Evolutionary conservation across 2,329 filamentous ascomycete species (phyloP).

Genomic region (Xylariaceae sp.): DNA sequence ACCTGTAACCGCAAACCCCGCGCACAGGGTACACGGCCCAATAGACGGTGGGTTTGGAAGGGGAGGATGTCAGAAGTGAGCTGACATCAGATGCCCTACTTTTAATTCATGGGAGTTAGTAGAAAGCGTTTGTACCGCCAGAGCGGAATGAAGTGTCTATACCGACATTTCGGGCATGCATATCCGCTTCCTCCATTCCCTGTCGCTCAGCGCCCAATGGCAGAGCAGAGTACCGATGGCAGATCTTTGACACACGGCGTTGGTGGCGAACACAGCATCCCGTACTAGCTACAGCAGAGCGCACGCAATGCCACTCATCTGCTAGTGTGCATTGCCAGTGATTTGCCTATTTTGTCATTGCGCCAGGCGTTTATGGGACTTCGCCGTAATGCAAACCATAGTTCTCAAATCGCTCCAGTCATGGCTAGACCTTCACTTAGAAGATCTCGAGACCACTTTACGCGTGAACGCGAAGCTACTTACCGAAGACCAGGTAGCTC

Average conservation of each 20-base stretch:
- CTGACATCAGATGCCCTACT: too few species aligned
- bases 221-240: not conserved
- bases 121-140: not conserved
- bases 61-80: too few species aligned
- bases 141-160: not conserved
- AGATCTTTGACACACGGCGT: conserved; percentile 3
- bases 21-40: too few species aligned
- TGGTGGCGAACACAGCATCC: too few species aligned
- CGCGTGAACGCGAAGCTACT: too few species aligned
- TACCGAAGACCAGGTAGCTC: too few species aligned
- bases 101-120: too few species aligned
- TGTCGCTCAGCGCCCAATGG: not conserved
- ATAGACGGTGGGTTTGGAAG: too few species aligned
- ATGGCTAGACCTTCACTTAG: conserved; percentile 13
- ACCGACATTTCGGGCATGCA: not conserved
- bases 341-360: not conserved
- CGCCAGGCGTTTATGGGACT: not conserved
- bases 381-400: conserved; percentile 11
- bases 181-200: not conserved
- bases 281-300: too few species aligned
- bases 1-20: not conserved
- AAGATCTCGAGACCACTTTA: conserved; percentile 18
- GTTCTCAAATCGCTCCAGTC: conserved; percentile 6
- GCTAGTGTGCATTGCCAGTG: not conserved
- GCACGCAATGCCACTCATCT: not conserved